These are phyloP conservation scores for Lanzia echinophila DNA, from an alignment of 2,329 filamentous ascomycete species.

Conservation along the genomic window DNA sequence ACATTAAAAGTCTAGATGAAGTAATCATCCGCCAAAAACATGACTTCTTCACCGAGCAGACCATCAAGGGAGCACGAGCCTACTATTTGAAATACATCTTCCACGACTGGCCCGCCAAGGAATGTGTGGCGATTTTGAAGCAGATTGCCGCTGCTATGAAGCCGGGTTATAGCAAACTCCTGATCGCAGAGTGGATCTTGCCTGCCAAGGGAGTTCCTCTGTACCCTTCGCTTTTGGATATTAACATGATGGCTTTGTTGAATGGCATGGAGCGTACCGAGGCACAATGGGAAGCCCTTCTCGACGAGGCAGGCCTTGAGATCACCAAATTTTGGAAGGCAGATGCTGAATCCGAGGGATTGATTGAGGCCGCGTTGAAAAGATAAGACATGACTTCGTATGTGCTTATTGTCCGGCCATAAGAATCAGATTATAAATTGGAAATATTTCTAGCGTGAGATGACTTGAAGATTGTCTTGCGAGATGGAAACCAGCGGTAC, in stretches of 20 bases:
- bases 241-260: slow-evolving; percentile 33
- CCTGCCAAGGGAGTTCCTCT: slow-evolving; percentile 9
- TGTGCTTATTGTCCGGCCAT: too few relatives aligned
- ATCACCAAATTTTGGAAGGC: slow-evolving; percentile 15
- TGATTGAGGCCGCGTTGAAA: slow-evolving; percentile 12
- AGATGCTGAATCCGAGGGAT: slow-evolving; percentile 4
- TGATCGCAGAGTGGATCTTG: slow-evolving; percentile 18
- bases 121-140: slow-evolving; percentile 27
- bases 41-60: slow-evolving; percentile 32
- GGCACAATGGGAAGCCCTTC: slow-evolving; percentile 30
- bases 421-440: too few relatives aligned
- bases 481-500: too few relatives aligned
- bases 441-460: too few relatives aligned
- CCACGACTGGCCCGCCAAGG: slow-evolving; percentile 31
- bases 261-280: slow-evolving; percentile 32
- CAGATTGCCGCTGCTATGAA: slow-evolving; percentile 22
- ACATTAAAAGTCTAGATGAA: not conserved
- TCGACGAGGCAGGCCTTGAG: slow-evolving; percentile 12
- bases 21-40: slow-evolving; percentile 19
- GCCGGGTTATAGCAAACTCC: slow-evolving; percentile 20
- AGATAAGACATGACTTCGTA: too few relatives aligned
- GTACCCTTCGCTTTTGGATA: slow-evolving; percentile 29
- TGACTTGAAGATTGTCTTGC: too few relatives aligned
- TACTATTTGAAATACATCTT: slow-evolving; percentile 31
- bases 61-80: slow-evolving; percentile 25